Base-by-base conservation (phyloP, 139 green algal species). In the Spirogloea muscicola region DNA sequence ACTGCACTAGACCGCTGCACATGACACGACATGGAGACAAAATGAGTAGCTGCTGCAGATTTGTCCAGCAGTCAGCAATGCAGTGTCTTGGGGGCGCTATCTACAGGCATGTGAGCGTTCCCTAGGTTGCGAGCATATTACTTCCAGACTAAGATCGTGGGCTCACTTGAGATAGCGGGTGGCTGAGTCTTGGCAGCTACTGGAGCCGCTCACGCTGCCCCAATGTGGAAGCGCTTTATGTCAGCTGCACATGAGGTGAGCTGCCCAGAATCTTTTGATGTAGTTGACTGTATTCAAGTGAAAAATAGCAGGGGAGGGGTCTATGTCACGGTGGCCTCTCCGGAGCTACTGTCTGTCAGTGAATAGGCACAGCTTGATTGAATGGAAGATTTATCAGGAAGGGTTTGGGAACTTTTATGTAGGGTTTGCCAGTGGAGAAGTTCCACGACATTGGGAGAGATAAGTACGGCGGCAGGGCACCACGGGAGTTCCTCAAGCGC, bases 171-270 rank as follows among this genome's bases (percentile, higher is more conserved):
- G n/a, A n/a, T n/a, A n/a, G n/a, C n/a, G n/a, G n/a, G n/a, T n/a
- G n/a, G n/a, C n/a, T n/a, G n/a, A 13, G 13, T 62, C 52, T n/a
- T n/a, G n/a, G 27, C 68, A 76, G 74, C 37, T 37, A 82, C 67
- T 7, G 75, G 75, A 13, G 34, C 75, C 3, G 58, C 68, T 4
- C 66, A 78, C n/a, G 75, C 75, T 1, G 75, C 75, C 10, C 75
- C 75, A 3, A 25, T 82, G 18, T 82, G 75, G 75, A 68, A 68
- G 7, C 43, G 49, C 27, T 82, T 82, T 59, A 82, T 82, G 75
- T 13, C 39, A 1, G 10, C 34, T 6, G 75, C 48, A 6, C 75
- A 82, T 3, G 73, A 70, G 62, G 59, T 74, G 43, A 21, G 63
- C 16, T 10, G 29, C 29, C 44, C 16, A 16, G 44, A 52, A 25